phyloP scores from a whole-genome alignment of 2,329 filamentous ascomycete species.

The Pseudomassariella vexata region DNA sequence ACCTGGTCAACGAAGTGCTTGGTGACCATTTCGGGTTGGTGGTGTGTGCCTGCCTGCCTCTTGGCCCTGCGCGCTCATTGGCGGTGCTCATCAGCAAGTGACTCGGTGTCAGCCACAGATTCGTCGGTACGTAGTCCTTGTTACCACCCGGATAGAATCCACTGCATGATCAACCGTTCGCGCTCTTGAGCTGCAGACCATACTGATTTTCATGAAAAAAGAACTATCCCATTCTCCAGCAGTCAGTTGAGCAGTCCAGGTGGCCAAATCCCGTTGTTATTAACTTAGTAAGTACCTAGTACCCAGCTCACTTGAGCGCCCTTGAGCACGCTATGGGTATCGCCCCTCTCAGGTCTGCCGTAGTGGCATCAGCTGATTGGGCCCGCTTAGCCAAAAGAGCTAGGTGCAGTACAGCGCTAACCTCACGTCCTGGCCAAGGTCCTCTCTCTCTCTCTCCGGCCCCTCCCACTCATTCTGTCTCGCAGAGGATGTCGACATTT shows the following conservation, averaged over 20 bases:
- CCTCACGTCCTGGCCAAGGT: slow-evolving; percentile 12
- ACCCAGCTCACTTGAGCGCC: too few relatives aligned
- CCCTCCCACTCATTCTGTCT: not conserved
- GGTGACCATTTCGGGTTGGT: slow-evolving; percentile 6
- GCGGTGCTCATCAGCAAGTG: slow-evolving; percentile 7
- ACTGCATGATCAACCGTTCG: too few relatives aligned
- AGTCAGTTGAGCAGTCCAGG: too few relatives aligned
- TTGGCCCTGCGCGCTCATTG: slow-evolving; percentile 6
- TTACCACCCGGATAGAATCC: too few relatives aligned
- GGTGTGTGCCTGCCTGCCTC: slow-evolving; percentile 7
- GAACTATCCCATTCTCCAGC: too few relatives aligned
- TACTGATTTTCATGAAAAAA: too few relatives aligned
- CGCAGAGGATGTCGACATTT: too few relatives aligned
- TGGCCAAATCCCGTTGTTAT: too few relatives aligned
- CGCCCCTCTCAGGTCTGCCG: slow-evolving; percentile 2
- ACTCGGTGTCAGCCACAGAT: slow-evolving; percentile 13
- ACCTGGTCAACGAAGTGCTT: too few relatives aligned
- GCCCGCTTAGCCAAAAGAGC: slow-evolving; percentile 9
- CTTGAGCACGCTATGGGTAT: not conserved
- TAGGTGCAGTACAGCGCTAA: slow-evolving; percentile 15
- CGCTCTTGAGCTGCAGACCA: too few relatives aligned
- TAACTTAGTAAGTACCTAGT: too few relatives aligned
- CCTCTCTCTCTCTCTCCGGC: slow-evolving; percentile 4
- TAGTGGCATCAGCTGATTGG: slow-evolving; percentile 20
- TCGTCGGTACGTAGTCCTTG: slow-evolving; percentile 7